phyloP scores from a whole-genome alignment of 441 rosid genomes.

The Theobroma grandiflorum region DNA sequence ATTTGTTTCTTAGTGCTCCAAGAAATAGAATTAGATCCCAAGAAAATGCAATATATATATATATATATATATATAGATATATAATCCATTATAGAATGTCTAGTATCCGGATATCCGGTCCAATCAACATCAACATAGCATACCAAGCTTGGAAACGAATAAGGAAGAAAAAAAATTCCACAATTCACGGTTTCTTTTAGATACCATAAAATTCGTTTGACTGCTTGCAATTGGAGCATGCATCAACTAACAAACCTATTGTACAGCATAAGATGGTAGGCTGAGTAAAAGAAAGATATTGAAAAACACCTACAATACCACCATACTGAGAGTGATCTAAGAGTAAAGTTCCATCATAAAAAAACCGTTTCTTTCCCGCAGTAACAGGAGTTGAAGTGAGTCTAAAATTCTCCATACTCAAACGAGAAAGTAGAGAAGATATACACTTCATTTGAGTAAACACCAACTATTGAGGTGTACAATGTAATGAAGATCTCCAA shows the following conservation, averaged over 20 bases:
- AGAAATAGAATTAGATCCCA: background rate
- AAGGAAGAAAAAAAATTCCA: background rate
- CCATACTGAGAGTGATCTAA: background rate
- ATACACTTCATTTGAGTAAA: too few species aligned
- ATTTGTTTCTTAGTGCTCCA: background rate
- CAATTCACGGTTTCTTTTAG: background rate
- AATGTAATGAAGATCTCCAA: too few species aligned
- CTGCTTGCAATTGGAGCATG: background rate
- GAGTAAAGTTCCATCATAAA: background rate
- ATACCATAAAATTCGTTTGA: background rate
- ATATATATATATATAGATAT: too few species aligned
- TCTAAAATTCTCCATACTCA: too few species aligned
- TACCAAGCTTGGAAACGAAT: background rate
- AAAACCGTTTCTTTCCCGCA: too few species aligned
- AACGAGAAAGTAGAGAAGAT: too few species aligned
- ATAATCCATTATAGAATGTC: background rate
- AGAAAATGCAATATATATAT: background rate
- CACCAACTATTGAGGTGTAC: too few species aligned
- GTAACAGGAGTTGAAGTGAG: too few species aligned
- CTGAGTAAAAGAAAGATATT: background rate
- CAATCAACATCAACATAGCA: background rate
- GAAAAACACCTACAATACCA: background rate
- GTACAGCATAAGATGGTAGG: background rate
- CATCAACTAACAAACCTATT: background rate
- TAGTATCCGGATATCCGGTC: background rate